Evolutionary conservation across 2,329 filamentous ascomycete species (phyloP), one percentile per base, ranked within the genome.

Genomic region (Calycina marina): DNA sequence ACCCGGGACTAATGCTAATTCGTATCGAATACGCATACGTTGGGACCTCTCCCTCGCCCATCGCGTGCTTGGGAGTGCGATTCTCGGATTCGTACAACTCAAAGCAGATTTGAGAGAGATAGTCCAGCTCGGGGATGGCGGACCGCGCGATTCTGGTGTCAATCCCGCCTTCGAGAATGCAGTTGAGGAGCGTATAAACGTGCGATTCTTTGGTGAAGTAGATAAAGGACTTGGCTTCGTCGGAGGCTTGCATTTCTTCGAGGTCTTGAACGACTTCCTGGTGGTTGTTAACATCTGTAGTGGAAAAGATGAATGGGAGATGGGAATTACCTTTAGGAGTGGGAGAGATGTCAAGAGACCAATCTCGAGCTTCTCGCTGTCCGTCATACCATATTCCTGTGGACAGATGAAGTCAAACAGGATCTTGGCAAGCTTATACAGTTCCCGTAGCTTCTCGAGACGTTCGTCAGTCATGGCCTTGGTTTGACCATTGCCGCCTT

Each of bases 131-230:
- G 0, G 90, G 90, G 42, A 98, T 98, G 25, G 83, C 85, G 49
- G 84, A 86, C 22, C 92, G 79, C 47, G 84, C 80, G 51, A 98
- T 96, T 61, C 98, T 98, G 14, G 88, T 94, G 51, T 92, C 81
- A 43, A 98, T 82, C 17, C 90, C 92, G 39, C 92, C 90, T 55
- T 98, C 90, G 15, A 98, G 70, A 45, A 98, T 96, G 55, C 88
- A 96, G 56, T 98, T 98, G 37, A 98, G 71, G 4, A 98, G 69
- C 4, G 90, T 98, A 60, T 98, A 98, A 41, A 98, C 94, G 55
- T 98, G 90, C 1, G 84, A 93, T 58, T 98, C 90, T 57, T 98
- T 98, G 41, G 90, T 98, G 57, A 98, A 98, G 61, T 98, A 98
- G 58, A 96, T 83, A 63, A 96, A 96, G 2, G 80, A 88, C 53